Conservation (phyloP, 140 eudicot genomes). For the Cichorium intybus region DNA sequence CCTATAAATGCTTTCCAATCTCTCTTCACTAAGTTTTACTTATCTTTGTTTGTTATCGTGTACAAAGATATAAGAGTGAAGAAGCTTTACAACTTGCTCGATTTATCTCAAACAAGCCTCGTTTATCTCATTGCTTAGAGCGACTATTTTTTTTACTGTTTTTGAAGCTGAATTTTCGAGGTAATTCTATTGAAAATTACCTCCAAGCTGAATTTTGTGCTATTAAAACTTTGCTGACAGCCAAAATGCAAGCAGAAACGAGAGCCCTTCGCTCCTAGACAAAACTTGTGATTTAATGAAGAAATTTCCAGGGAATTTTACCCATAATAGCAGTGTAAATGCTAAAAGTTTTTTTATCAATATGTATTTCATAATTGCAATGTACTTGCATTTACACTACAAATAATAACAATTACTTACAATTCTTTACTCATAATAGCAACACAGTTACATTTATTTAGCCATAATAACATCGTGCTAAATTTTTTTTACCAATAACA, state of each 20-base stretch:
- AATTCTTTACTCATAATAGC: too few relatives aligned
- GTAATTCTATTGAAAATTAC: slow-evolving; percentile 40
- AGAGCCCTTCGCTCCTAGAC: slow-evolving; percentile 67
- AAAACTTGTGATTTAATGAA: slow-evolving; percentile 88
- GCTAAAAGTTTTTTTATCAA: too few relatives aligned
- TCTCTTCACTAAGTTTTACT: too few relatives aligned
- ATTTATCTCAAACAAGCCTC: slow-evolving; percentile 96
- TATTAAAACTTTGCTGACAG: slow-evolving; percentile 36
- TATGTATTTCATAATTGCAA: too few relatives aligned
- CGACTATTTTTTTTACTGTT: slow-evolving; percentile 99
- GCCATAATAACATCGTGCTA: too few relatives aligned
- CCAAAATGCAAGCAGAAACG: slow-evolving; percentile 48
- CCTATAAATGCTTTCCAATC: too few relatives aligned
- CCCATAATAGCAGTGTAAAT: too few relatives aligned
- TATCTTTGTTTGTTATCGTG: slow-evolving; percentile 8
- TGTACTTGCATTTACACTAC: too few relatives aligned
- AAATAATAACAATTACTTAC: too few relatives aligned
- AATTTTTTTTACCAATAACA: too few relatives aligned
- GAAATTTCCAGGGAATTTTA: slow-evolving; percentile 88
- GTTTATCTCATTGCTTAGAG: slow-evolving; percentile 96
- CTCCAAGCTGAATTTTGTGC: not conserved
- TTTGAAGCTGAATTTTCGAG: slow-evolving; percentile 98
- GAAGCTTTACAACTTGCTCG: slow-evolving; percentile 92
- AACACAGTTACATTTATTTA: too few relatives aligned
- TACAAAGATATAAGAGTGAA: slow-evolving; percentile 87